A percentile compares a stretch with the other conserved stretches of the same genome.
phyloP scores from a whole-genome alignment of 129 eudicot genomes.

The Heracleum sosnowskyi region DNA sequence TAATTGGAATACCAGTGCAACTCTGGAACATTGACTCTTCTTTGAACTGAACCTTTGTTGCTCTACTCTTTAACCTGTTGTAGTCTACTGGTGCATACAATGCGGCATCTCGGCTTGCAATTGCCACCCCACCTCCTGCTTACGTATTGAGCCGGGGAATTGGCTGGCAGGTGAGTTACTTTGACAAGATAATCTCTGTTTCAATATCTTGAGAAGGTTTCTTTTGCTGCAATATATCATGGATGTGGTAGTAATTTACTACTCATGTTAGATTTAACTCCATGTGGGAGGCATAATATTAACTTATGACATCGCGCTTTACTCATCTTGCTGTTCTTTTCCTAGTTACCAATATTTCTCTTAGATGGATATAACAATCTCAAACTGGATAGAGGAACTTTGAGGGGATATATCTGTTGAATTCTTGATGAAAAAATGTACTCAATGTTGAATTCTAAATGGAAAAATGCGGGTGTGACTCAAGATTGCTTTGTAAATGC shows the following conservation, averaged over 20 bases:
- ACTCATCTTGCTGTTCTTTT: neutral
- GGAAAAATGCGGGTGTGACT: neutral
- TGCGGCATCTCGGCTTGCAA: constrained; percentile 99
- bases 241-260: neutral
- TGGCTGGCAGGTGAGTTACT: constrained; percentile 87
- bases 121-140: constrained; percentile 99
- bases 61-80: neutral
- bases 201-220: neutral
- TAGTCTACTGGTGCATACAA: constrained; percentile 93
- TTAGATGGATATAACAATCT: neutral
- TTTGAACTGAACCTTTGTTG: neutral
- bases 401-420: neutral
- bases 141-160: constrained; percentile 96
- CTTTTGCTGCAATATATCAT: neutral
- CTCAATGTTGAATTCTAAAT: neutral
- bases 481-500: neutral
- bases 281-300: neutral
- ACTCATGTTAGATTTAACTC: neutral
- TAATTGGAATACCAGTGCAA: neutral
- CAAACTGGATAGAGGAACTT: neutral
- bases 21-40: neutral
- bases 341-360: neutral
- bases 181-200: neutral
- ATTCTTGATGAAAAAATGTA: too few species aligned
- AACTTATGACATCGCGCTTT: neutral